Conservation (phyloP, 2,329 filamentous ascomycete species). For the Botrytis fabae region DNA sequence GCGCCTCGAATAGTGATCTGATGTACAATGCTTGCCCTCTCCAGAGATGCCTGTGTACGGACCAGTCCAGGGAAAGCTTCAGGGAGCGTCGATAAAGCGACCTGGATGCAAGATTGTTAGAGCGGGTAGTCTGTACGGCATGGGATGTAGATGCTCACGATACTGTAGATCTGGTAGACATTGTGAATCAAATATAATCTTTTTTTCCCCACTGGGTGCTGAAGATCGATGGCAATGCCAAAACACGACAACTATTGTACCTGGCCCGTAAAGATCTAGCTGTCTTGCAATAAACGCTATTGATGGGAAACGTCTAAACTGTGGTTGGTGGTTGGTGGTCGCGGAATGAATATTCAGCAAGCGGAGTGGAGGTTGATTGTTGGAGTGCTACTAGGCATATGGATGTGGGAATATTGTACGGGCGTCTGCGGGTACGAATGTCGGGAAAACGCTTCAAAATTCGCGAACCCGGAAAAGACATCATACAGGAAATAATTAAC, state of each 20-base stretch:
- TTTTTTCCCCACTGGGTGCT: background rate
- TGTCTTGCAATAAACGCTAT: constrained; percentile 13
- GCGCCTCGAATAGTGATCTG: constrained; percentile 90
- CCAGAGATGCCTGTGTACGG: constrained; percentile 90
- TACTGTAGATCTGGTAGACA: constrained; percentile 43
- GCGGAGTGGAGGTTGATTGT: constrained; percentile 22
- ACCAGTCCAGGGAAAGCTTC: constrained; percentile 94
- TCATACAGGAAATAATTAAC: constrained; percentile 11
- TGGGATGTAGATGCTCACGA: constrained; percentile 33
- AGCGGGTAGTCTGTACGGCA: background rate
- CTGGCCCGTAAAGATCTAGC: background rate
- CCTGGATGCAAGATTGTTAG: constrained; percentile 42
- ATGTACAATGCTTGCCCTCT: constrained; percentile 96
- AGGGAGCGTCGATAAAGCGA: constrained; percentile 88
- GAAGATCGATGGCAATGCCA: background rate
- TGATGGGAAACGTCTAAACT: constrained; percentile 4
- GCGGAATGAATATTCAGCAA: constrained; percentile 17
- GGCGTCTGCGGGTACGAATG: constrained; percentile 15
- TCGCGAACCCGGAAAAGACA: constrained; percentile 24
- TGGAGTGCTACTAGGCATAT: constrained; percentile 7
- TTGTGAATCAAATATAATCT: constrained; percentile 25
- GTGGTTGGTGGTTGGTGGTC: constrained; percentile 12
- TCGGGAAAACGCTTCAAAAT: constrained; percentile 20
- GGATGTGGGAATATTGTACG: constrained; percentile 16
- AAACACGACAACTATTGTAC: background rate